Evolutionary conservation across 2,329 filamentous ascomycete species (phyloP).

Genomic region (Atkinsonella texensis): DNA sequence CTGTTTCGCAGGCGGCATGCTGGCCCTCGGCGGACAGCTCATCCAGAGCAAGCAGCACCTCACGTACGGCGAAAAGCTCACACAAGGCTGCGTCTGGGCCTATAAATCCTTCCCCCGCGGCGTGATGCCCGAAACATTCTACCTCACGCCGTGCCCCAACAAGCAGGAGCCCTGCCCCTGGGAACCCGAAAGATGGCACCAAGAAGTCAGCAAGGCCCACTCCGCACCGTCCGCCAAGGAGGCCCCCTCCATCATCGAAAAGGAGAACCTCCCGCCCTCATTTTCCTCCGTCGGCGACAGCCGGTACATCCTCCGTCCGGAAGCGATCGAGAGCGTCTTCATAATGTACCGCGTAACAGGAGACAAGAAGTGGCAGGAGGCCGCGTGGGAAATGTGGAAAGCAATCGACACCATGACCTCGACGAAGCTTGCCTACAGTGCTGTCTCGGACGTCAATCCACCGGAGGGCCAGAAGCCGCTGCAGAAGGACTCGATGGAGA

Average conservation of each 20-base stretch:
- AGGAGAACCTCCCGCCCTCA: conserved; percentile 35
- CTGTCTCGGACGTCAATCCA: conserved; percentile 28
- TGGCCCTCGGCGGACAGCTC: conserved; percentile 51
- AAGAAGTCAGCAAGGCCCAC: conserved; percentile 14
- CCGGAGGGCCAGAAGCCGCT: conserved; percentile 16
- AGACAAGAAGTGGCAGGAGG: conserved; percentile 28
- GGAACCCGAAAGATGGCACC: conserved; percentile 26
- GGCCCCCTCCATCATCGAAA: conserved; percentile 14
- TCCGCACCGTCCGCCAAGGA: conserved; percentile 12
- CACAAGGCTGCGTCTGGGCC: conserved; percentile 59
- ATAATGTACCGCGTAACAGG: conserved; percentile 41
- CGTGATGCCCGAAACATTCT: conserved; percentile 43
- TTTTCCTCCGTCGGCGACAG: conserved; percentile 47
- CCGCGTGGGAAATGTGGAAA: conserved; percentile 42
- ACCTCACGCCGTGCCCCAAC: conserved; percentile 26
- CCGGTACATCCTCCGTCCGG: conserved; percentile 39
- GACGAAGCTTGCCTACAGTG: conserved; percentile 36
- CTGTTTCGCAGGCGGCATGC: conserved; percentile 58
- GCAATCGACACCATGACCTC: conserved; percentile 33
- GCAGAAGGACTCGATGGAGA: conserved; percentile 51
- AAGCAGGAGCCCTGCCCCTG: conserved; percentile 15
- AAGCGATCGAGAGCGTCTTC: conserved; percentile 43
- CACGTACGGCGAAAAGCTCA: conserved; percentile 50
- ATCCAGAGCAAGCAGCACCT: conserved; percentile 47
- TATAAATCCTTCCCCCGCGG: conserved; percentile 48